Evolutionary conservation across 2,329 filamentous ascomycete species (phyloP), one percentile per base, ranked within the genome.

Genomic region (Beauveria bassiana): DNA sequence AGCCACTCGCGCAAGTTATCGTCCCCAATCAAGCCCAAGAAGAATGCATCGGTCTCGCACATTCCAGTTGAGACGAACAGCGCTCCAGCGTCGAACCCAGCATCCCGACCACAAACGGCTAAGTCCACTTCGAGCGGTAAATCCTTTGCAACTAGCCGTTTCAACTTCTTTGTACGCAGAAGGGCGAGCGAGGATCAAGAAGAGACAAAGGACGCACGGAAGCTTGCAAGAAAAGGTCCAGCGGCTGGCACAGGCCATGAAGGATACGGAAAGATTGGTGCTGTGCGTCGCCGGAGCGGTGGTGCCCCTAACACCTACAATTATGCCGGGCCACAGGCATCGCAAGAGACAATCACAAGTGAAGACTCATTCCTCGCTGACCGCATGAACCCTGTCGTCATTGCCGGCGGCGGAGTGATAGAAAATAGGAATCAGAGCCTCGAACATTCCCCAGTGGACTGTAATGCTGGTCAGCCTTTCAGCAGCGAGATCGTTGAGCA

Each of bases 191-290:
- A 81, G 43, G 85, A 87, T 2, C 69, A 68, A 34, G 65, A 67
- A 1, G 67, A 68, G 28, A 68, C 68, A 53, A 71, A 68, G 51
- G 51, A 54, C 3, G 26, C 58, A 34, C 52, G 49, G 9, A 86
- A 81, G 65, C 70, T 77, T 8, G 64, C 77, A 26, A 83, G 89
- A 31, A 93, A 91, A 73, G 93, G 93, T 0, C 93, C 93, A 24
- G 85, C 83, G 18, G 93, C 93, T 46, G 93, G 93, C n/a, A 98
- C 93, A 43, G 93, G 93, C 0, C 92, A 98, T 69, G 93, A 98
- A 75, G 89, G 89, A 1, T 93, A 93, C 68, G 88, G 88, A 0
- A 83, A 82, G 61, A 78, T 90, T 61, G 85, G 86, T 3, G 77
- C 80, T 5, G 68, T 78, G 34, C 83, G 86, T 62, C 82, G 87